phyloP scores from a whole-genome alignment of 805 yeast genomes.

The Candida palmyrensis region DNA sequence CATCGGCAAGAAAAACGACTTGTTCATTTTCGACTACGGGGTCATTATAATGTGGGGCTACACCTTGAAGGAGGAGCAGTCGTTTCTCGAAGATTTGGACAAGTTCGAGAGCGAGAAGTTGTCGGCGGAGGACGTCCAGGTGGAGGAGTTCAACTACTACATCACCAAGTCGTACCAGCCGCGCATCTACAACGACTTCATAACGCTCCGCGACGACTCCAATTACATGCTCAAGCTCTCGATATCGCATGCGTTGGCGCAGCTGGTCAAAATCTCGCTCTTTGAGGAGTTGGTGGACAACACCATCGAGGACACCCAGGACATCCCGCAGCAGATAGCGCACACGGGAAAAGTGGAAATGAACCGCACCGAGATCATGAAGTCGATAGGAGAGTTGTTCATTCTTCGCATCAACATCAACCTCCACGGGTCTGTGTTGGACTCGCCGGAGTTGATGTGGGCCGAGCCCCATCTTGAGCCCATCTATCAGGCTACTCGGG shows the following conservation, averaged over 20 bases:
- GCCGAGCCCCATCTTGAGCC: conserved; percentile 97
- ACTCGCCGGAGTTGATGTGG: conserved; percentile 98
- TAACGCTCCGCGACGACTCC: conserved; percentile 81
- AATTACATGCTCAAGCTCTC: conserved; percentile 91
- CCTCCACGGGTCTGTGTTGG: conserved; percentile 82
- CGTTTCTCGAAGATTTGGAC: conserved; percentile 80
- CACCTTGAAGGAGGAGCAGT: conserved; percentile 72
- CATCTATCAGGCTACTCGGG: conserved; percentile 93
- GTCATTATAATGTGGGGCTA: conserved; percentile 98
- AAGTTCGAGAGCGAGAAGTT: conserved; percentile 88
- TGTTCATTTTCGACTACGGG: conserved; percentile 92
- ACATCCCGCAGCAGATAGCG: conserved; percentile 94
- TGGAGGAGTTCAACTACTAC: conserved; percentile 93
- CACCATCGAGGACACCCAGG: conserved; percentile 95
- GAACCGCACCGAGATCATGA: conserved; percentile 94
- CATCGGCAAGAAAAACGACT: conserved; percentile 73
- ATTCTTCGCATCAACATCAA: conserved; percentile 80
- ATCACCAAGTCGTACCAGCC: conserved; percentile 94
- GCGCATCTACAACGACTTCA: conserved; percentile 90
- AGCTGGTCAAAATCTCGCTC: conserved; percentile 88
- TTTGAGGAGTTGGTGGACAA: conserved; percentile 96
- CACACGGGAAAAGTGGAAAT: conserved; percentile 90
- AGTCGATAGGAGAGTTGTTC: conserved; percentile 92
- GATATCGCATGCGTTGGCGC: conserved; percentile 93
- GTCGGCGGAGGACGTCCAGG: conserved; percentile 85